Conservation (phyloP, 352 stramenopile species). For the Bremia lactucae region DNA sequence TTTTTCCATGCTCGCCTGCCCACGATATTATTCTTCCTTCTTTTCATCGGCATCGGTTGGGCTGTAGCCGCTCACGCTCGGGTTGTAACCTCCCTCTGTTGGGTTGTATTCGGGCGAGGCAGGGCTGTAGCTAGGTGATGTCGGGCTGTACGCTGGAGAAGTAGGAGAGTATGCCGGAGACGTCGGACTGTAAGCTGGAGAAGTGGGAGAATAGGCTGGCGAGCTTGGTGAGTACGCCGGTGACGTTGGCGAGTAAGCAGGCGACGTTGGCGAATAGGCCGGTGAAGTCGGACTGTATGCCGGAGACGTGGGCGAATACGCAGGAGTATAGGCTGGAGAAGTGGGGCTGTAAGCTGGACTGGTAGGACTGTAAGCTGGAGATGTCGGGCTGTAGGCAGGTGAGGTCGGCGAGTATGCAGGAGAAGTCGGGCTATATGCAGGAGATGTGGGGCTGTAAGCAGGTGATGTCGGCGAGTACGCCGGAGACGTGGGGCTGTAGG, state of each 20-base stretch:
- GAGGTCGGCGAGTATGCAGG: conserved; percentile 54
- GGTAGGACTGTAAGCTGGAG: conserved; percentile 76
- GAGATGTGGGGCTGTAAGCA: conserved; percentile 52
- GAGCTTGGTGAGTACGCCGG: conserved; percentile 54
- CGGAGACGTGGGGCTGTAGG: conserved; percentile 50
- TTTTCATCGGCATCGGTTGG: conserved; percentile 56
- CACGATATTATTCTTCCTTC: conserved; percentile 16
- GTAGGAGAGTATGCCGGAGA: conserved; percentile 71
- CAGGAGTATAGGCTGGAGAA: conserved; percentile 80
- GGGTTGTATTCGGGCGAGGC: conserved; percentile 78
- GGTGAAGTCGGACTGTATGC: conserved; percentile 56
- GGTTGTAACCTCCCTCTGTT: conserved; percentile 59
- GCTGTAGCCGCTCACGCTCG: conserved; percentile 61
- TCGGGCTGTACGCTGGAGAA: conserved; percentile 61
- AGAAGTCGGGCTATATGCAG: conserved; percentile 58
- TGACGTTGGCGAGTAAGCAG: conserved; percentile 57
- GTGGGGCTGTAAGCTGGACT: conserved; percentile 73
- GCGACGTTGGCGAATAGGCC: conserved; percentile 56
- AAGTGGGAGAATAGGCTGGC: conserved; percentile 56
- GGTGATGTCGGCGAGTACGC: conserved; percentile 52
- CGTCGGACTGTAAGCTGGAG: conserved; percentile 58
- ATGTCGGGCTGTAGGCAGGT: conserved; percentile 63
- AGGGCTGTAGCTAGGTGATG: conserved; percentile 63
- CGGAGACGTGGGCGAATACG: conserved; percentile 51
- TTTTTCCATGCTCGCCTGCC: background rate